These are phyloP conservation scores for Fomitopsis pulvina DNA, from an alignment of 768 basidiomycete genomes.

Conservation along the genomic window DNA sequence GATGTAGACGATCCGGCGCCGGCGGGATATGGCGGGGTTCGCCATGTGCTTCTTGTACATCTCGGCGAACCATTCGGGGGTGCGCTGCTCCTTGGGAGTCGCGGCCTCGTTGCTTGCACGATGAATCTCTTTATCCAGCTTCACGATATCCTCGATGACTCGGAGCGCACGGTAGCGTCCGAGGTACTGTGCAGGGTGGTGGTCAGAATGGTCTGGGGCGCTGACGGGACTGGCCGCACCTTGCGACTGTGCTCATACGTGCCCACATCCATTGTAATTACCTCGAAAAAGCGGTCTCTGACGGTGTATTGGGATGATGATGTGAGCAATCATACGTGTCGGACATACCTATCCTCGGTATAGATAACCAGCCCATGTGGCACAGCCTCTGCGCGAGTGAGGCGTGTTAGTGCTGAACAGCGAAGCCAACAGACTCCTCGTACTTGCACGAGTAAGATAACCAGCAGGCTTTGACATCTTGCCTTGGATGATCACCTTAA, in stretches of 20 bases:
- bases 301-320: constrained; percentile 2
- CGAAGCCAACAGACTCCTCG: neutral
- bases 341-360: constrained; percentile 24
- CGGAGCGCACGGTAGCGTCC: constrained; percentile 42
- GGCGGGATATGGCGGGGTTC: constrained; percentile 16
- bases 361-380: constrained; percentile 27
- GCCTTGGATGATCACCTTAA: constrained; percentile 39
- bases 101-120: neutral
- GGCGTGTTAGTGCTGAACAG: neutral
- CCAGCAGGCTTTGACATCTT: constrained; percentile 32
- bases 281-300: constrained; percentile 38
- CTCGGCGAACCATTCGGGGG: constrained; percentile 43
- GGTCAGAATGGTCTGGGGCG: neutral
- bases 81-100: constrained; percentile 31
- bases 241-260: constrained; percentile 37
- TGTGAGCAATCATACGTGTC: neutral
- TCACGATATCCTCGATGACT: constrained; percentile 39
- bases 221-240: constrained; percentile 1
- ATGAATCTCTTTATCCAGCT: constrained; percentile 22
- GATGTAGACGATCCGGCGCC: constrained; percentile 27
- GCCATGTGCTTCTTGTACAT: constrained; percentile 31
- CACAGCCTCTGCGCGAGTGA: constrained; percentile 19
- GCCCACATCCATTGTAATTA: constrained; percentile 39
- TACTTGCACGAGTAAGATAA: constrained; percentile 33
- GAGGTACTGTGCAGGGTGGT: constrained; percentile 29